Evolutionary conservation across 768 basidiomycete genomes (phyloP).

Genomic region (Auriculariales sp.): DNA sequence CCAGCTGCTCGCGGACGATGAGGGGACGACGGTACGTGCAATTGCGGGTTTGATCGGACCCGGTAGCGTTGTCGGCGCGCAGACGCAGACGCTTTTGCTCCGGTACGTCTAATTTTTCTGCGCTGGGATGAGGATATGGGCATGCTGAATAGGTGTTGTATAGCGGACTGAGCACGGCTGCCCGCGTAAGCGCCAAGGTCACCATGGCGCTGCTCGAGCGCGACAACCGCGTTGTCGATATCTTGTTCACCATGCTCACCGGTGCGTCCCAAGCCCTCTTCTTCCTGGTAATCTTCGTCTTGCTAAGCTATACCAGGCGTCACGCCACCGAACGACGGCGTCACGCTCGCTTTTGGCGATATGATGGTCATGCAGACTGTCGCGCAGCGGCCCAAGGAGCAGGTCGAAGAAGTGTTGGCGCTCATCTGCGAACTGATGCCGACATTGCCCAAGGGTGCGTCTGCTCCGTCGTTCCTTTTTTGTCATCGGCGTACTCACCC

Average conservation of each 20-base stretch:
- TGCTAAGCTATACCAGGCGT: conserved; percentile 30
- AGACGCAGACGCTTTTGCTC: conserved; percentile 79
- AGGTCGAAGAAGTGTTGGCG: conserved; percentile 85
- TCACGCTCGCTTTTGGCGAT: conserved; percentile 75
- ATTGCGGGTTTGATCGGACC: too few species aligned
- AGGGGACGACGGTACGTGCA: conserved; percentile 45
- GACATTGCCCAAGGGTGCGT: conserved; percentile 75
- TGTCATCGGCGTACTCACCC: background rate
- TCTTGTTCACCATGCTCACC: conserved; percentile 87
- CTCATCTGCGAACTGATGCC: conserved; percentile 87
- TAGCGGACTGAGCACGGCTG: conserved; percentile 78
- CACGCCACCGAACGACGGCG: conserved; percentile 42
- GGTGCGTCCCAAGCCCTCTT: too few species aligned
- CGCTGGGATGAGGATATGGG: too few species aligned
- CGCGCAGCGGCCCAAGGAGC: conserved; percentile 91
- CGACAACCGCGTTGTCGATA: conserved; percentile 83
- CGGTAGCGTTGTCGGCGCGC: conserved; percentile 71
- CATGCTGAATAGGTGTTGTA: too few species aligned
- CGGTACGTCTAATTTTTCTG: too few species aligned
- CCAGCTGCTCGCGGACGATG: conserved; percentile 69
- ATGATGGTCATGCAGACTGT: conserved; percentile 98
- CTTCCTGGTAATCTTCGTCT: conserved; percentile 44
- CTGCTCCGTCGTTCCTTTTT: background rate
- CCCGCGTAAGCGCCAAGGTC: conserved; percentile 77
- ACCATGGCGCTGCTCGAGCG: conserved; percentile 78